These are phyloP conservation scores for Cryptosporidium felis DNA, from an alignment of 169 alveolate genomes.

Conservation along the genomic window DNA sequence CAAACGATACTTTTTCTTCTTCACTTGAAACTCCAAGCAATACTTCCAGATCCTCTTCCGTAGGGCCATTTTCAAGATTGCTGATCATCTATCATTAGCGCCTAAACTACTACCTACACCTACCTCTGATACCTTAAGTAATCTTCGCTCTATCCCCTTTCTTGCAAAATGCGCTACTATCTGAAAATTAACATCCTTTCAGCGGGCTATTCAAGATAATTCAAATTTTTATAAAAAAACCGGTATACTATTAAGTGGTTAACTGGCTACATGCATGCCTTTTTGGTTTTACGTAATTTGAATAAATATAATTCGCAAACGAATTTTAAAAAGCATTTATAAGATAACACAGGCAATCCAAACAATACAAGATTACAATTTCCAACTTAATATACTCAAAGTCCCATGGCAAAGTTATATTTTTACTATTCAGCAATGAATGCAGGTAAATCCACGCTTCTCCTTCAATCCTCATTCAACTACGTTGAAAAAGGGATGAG, in stretches of 20 bases:
- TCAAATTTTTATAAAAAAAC: too few species aligned
- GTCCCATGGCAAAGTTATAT: conserved; percentile 55
- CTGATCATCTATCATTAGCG: conserved; percentile 9
- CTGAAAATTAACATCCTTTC: neutral
- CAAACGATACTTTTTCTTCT: neutral
- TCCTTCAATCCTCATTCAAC: conserved; percentile 57
- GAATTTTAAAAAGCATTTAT: too few species aligned
- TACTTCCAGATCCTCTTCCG: conserved; percentile 45
- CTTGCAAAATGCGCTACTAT: neutral
- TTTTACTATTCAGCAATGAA: conserved; percentile 70
- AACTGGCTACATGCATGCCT: too few species aligned
- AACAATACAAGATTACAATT: too few species aligned
- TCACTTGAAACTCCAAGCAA: neutral
- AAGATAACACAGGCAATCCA: too few species aligned
- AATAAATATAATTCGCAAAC: too few species aligned
- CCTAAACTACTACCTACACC: neutral
- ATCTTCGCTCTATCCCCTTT: too few species aligned
- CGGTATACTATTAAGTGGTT: too few species aligned
- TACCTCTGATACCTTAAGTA: too few species aligned
- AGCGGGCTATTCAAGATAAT: neutral
- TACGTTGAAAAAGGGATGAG: conserved; percentile 54
- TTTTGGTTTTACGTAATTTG: too few species aligned
- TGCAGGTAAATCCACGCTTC: conserved; percentile 65
- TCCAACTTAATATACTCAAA: too few species aligned
- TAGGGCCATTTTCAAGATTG: conserved; percentile 48